A percentile compares a stretch with the other conserved stretches of the same genome.
These are phyloP conservation scores for Diutina scorzettiae DNA, from an alignment of 1,139 yeast species.

Conservation along the genomic window DNA sequence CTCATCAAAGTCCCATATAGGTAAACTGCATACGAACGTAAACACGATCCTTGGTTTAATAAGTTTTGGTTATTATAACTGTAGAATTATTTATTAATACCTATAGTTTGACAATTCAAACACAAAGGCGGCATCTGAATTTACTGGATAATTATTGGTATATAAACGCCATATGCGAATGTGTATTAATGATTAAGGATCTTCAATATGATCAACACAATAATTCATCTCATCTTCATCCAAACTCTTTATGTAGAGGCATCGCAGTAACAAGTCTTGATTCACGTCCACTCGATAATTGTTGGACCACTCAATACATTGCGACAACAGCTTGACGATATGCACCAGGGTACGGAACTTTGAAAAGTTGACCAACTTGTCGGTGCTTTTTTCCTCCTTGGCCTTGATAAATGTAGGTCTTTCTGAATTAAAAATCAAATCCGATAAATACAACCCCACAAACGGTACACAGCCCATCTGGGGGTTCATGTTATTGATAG, in stretches of 20 bases:
- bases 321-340: slow-evolving; percentile 68
- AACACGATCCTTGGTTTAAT: no score
- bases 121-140: no score
- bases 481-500: slow-evolving; percentile 51
- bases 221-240: slow-evolving; percentile 66
- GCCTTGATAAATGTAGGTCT: slow-evolving; percentile 35
- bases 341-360: slow-evolving; percentile 69
- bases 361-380: slow-evolving; percentile 56
- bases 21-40: no score
- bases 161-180: no score
- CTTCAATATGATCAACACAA: slow-evolving; percentile 11
- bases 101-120: no score
- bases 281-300: slow-evolving; percentile 38
- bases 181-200: no score
- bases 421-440: slow-evolving; percentile 71
- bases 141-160: no score
- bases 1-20: no score
- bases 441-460: slow-evolving; percentile 75
- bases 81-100: no score
- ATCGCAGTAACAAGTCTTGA: slow-evolving; percentile 62
- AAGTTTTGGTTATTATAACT: no score
- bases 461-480: slow-evolving; percentile 82
- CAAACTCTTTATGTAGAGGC: slow-evolving; percentile 69
- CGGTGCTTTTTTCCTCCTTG: slow-evolving; percentile 14
- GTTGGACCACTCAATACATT: slow-evolving; percentile 76